Conservation (phyloP, 495 filamentous ascomycete genomes). For the Hypoxylon perforatum region DNA sequence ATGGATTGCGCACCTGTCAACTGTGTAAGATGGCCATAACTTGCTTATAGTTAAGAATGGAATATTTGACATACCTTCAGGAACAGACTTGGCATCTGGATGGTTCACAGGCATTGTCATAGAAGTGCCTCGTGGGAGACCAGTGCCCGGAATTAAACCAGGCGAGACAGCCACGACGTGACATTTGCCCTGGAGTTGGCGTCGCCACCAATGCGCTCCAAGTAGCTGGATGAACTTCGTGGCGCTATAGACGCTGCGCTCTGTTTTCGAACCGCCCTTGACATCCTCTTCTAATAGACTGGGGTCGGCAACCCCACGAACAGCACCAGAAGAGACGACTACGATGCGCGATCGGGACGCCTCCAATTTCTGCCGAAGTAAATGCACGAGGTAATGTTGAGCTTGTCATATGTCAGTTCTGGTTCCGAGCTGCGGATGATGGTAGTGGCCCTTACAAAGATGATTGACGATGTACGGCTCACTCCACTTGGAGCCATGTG, state of each 20-base stretch:
- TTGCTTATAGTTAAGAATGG: background rate
- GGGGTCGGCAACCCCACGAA: slow-evolving; percentile 48
- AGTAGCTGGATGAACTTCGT: slow-evolving; percentile 60
- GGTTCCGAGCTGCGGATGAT: background rate
- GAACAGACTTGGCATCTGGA: slow-evolving; percentile 52
- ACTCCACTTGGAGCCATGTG: slow-evolving; percentile 52
- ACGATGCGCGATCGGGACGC: slow-evolving; percentile 51
- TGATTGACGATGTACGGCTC: slow-evolving; percentile 57
- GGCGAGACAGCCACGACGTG: slow-evolving; percentile 58
- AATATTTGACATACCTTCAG: slow-evolving; percentile 48
- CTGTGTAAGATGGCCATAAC: background rate
- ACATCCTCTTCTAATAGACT: slow-evolving; percentile 49
- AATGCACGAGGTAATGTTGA: slow-evolving; percentile 58
- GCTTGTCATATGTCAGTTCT: slow-evolving; percentile 38
- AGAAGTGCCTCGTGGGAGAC: slow-evolving; percentile 35
- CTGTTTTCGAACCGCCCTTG: slow-evolving; percentile 42
- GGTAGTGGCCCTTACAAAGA: slow-evolving; percentile 45
- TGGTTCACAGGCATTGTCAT: slow-evolving; percentile 29
- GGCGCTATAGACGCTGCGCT: slow-evolving; percentile 43
- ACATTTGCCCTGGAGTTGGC: slow-evolving; percentile 51
- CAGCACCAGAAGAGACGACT: slow-evolving; percentile 54
- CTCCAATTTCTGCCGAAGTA: slow-evolving; percentile 53
- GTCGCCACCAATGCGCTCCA: slow-evolving; percentile 60
- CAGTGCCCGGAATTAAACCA: slow-evolving; percentile 54
- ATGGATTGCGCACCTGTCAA: slow-evolving; percentile 52